A percentile compares a stretch with the other conserved stretches of the same genome.
phyloP scores from a whole-genome alignment of 345 rosid genomes.

The Acer campestre region DNA sequence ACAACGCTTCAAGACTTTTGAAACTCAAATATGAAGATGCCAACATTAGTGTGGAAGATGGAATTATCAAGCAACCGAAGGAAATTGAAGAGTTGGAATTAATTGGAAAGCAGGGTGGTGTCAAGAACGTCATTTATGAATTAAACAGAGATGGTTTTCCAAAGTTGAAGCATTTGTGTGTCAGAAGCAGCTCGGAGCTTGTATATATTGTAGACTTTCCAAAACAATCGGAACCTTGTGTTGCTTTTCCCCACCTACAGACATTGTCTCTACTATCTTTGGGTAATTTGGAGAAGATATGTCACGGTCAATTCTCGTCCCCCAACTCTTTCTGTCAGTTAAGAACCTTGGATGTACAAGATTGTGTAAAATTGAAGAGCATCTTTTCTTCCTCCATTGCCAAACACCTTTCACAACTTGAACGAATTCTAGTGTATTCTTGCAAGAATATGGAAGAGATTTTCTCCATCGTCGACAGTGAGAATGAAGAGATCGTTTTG shows the following conservation, averaged over 20 bases:
- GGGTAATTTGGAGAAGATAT: conserved; percentile 10
- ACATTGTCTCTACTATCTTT: conserved; percentile 19
- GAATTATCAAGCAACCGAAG: background rate
- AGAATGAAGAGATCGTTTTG: too few species aligned
- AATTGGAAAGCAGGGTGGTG: background rate
- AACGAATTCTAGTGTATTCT: background rate
- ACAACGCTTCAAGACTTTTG: background rate
- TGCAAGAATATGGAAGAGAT: conserved; percentile 21
- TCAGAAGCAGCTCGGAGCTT: background rate
- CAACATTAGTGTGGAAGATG: background rate
- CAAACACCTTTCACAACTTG: conserved; percentile 22
- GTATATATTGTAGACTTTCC: background rate
- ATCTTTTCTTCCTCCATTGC: conserved; percentile 26
- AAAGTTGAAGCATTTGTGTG: conserved; percentile 7
- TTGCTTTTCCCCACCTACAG: conserved; percentile 16
- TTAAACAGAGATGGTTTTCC: conserved; percentile 9
- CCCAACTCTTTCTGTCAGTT: conserved; percentile 15
- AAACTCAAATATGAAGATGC: background rate
- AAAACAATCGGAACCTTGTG: background rate
- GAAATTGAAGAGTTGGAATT: conserved; percentile 10
- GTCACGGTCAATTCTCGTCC: background rate
- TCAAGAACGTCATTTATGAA: background rate
- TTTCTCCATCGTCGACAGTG: too few species aligned
- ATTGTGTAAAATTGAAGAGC: conserved; percentile 24
- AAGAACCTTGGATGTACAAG: conserved; percentile 10